Base-by-base conservation (phyloP, 371 early-diverging fungal genomes). In the Polyrhizophydium stewartii region DNA sequence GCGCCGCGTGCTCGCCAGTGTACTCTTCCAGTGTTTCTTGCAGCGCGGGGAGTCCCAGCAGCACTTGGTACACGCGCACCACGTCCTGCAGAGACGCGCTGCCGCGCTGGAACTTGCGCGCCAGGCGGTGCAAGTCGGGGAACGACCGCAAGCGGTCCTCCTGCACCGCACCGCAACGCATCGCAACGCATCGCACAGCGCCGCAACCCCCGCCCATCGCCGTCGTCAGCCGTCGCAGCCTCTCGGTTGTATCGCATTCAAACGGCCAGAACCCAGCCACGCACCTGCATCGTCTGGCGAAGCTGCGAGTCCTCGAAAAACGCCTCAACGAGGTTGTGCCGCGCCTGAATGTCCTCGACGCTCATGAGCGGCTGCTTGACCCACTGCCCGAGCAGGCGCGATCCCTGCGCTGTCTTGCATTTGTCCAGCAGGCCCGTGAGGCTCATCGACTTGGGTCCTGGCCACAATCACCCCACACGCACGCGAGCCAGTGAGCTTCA, bases 381-480 rank as follows among this genome's bases (percentile, higher is more conserved):
- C 97, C 97, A 98, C 70, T 92, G 93, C 17, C 84, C 81, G 25
- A 97, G 75, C 64, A 96, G 67, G 3, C 97, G 80, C 22, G 89
- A 81, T 0, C 98, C 98, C 67, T 94, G 95, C 0, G 89, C 74
- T 5, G 98, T 98, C 59, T 87, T 85, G 77, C 96, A 94, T 60
- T 89, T 80, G 74, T 96, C 92, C 45, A 98, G 75, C 45, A 96
- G 73, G 0, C 95, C 94, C 60, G 84, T 92, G 22, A 96, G 71
- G 65, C 85, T 89, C 85, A 89, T 89, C 12, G 84, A 85, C 67
- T 89, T 92, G 65, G 53, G 53, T 7, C 53, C 45, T 40, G 40
- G 12, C 40, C 40, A 40, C 19, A 40, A 19, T 40, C 40, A 40
- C 19, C 40, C 10, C 19, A 19, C 19, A 40, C 10, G 40, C n/a